A percentile compares a stretch with the other conserved stretches of the same genome.
Conservation (phyloP, 2,329 filamentous ascomycete genomes). For the Cercospora sp. region DNA sequence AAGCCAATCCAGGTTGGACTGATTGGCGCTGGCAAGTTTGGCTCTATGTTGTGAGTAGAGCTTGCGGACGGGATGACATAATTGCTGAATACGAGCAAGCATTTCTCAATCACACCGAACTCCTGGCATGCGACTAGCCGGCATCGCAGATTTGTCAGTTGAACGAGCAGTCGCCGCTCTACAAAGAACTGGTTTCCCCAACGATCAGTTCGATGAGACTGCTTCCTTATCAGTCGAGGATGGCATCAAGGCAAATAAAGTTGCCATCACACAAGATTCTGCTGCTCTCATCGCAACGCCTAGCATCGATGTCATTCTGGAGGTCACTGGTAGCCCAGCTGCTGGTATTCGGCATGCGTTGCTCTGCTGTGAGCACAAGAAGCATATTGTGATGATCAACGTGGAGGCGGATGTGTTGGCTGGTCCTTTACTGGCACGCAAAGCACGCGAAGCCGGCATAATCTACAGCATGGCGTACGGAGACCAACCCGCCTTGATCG, state of each 20-base stretch:
- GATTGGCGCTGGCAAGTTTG: conserved; percentile 52
- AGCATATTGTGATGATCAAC: conserved; percentile 54
- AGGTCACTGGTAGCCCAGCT: conserved; percentile 48
- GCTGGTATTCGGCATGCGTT: conserved; percentile 49
- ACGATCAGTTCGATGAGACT: conserved; percentile 43
- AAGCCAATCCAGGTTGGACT: conserved; percentile 47
- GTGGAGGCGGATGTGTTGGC: conserved; percentile 51
- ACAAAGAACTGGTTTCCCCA: conserved; percentile 45
- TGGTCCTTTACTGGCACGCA: conserved; percentile 45
- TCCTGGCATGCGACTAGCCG: conserved; percentile 47
- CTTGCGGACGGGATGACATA: background rate
- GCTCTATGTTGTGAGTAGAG: conserved; percentile 46
- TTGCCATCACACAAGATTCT: conserved; percentile 48
- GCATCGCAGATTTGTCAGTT: conserved; percentile 48
- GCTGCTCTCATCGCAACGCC: conserved; percentile 46
- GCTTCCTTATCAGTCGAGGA: conserved; percentile 42
- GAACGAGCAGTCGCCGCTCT: conserved; percentile 47
- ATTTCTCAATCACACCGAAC: conserved; percentile 50
- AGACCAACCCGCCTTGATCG: conserved; percentile 49
- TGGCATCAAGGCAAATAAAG: conserved; percentile 46
- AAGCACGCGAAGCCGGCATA: conserved; percentile 49
- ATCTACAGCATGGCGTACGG: conserved; percentile 53
- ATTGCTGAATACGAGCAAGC: conserved; percentile 24
- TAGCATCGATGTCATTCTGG: conserved; percentile 49
- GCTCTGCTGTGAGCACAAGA: conserved; percentile 51